Percentiles rank a stretch among this genome's conserved stretches.
Conservation (phyloP, 139 green algal genomes). For the Tetradesmus lagerheimii region DNA sequence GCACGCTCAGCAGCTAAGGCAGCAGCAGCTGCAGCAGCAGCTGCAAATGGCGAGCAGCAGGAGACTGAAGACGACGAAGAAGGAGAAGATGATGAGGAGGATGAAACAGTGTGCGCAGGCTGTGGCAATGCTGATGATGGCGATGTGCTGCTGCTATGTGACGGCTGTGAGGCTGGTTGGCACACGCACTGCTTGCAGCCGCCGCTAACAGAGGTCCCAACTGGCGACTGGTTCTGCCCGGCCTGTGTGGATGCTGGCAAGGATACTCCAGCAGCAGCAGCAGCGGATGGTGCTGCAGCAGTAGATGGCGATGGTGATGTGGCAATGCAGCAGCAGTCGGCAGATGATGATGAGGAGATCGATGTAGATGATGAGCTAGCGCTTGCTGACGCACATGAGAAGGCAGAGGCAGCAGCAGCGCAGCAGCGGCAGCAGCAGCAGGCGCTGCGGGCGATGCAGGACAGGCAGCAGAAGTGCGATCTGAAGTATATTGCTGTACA, state of each 20-base stretch:
- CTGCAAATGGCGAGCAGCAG: background rate
- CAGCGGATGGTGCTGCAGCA: background rate
- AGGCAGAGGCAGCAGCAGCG: background rate
- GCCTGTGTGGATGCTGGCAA: conserved; percentile 20
- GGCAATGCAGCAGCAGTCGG: background rate
- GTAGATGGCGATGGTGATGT: background rate
- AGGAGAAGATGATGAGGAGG: background rate
- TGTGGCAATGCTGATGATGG: conserved; percentile 58
- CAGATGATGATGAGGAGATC: background rate
- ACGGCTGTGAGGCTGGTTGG: conserved; percentile 73
- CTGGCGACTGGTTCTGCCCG: conserved; percentile 76
- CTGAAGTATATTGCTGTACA: too few species aligned
- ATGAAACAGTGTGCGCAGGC: conserved; percentile 44
- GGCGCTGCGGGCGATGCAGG: background rate
- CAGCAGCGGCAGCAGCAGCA: conserved; percentile 27
- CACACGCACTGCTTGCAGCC: conserved; percentile 71
- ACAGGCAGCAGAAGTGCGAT: background rate
- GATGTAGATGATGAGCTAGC: background rate
- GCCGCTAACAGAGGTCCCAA: conserved; percentile 60
- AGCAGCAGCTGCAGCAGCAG: conserved; percentile 25
- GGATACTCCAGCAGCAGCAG: background rate
- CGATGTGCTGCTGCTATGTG: conserved; percentile 75
- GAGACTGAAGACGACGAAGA: background rate
- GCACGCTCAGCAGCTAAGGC: background rate
- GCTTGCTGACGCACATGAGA: background rate